These are phyloP conservation scores for Penicillium angulare DNA, from an alignment of 495 filamentous ascomycete species.

Conservation along the genomic window DNA sequence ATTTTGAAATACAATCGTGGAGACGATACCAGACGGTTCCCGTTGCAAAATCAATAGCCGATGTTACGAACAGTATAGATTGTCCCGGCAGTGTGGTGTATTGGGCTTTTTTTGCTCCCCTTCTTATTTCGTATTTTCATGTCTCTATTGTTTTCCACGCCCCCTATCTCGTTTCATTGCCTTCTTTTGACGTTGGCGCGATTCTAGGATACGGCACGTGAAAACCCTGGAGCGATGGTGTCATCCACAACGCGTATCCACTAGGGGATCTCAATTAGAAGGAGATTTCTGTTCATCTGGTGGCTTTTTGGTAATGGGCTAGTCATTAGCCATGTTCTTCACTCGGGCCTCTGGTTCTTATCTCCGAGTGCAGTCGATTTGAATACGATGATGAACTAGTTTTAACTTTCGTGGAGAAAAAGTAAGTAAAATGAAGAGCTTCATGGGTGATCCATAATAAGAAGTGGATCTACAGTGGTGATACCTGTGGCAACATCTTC, in stretches of 20 bases:
- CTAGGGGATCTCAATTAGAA: constrained; percentile 22
- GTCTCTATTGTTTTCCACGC: background rate
- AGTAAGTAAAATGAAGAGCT: background rate
- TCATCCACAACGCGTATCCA: constrained; percentile 19
- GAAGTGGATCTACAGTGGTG: background rate
- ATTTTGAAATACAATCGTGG: constrained; percentile 1
- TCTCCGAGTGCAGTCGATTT: constrained; percentile 9
- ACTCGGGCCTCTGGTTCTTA: constrained; percentile 13
- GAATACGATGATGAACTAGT: background rate
- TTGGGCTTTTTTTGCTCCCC: background rate
- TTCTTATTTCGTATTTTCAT: background rate
- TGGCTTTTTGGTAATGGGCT: too few species aligned
- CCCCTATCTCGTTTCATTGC: background rate
- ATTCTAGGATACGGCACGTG: constrained; percentile 12
- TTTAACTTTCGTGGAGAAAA: background rate
- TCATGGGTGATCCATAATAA: background rate
- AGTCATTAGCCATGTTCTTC: background rate
- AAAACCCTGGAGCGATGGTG: constrained; percentile 19
- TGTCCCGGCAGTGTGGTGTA: background rate
- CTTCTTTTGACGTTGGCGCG: constrained; percentile 3
- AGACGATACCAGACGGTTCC: background rate
- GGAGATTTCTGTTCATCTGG: constrained; percentile 11
- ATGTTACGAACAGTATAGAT: too few species aligned
- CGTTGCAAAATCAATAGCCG: background rate
- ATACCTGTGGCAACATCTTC: too few species aligned